Base-by-base conservation (phyloP, 352 stramenopile species). In the Phytophthora palmivora region DNA sequence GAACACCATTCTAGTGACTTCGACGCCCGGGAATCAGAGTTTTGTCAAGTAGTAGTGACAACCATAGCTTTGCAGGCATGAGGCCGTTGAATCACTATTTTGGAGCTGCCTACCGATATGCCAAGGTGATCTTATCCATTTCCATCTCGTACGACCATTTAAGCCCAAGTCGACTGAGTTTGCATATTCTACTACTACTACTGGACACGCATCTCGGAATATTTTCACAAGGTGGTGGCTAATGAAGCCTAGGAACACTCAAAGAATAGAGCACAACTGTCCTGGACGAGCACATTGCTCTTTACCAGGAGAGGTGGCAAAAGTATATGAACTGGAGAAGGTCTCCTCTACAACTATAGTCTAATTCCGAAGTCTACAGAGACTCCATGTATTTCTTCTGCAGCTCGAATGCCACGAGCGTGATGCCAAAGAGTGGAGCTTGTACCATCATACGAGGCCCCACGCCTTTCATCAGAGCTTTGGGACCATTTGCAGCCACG, bases 341-440 rank as follows among this genome's bases (percentile, higher is more conserved):
- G 19, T 33, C 24, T 37, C 38, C 45, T 19, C 30, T 53, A 21
- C n/a, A 24, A 34, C 18, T 43, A 48, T 45, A 60, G 53, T 41
- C 46, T 46, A 61, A 54, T 53, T 53, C n/a, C n/a, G 37, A 66
- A n/a, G 19, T 47, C 58, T 75, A 78, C 11, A 76, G 56, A 19
- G 72, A 79, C 61, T 90, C 70, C 76, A 96, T 93, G 72, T 95
- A 96, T 57, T 82, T 87, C 73, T 97, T 97, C 67, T 95, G 87
- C 42, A 96, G 63, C 63, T 97, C 89, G 61, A 96, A 97, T 3
- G 88, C 84, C 11, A 87, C 70, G 33, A 95, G 72, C 36, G 86
- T 91, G 67, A 97, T 94, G 26, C 76, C 85, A 42, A 97, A 96
- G 9, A 97, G 67, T 45, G 89, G 88, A 12, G 84, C 88, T 47